Evolutionary conservation across 2,329 filamentous ascomycete genomes (phyloP).

Genomic region (Penicillium brevicompactum): DNA sequence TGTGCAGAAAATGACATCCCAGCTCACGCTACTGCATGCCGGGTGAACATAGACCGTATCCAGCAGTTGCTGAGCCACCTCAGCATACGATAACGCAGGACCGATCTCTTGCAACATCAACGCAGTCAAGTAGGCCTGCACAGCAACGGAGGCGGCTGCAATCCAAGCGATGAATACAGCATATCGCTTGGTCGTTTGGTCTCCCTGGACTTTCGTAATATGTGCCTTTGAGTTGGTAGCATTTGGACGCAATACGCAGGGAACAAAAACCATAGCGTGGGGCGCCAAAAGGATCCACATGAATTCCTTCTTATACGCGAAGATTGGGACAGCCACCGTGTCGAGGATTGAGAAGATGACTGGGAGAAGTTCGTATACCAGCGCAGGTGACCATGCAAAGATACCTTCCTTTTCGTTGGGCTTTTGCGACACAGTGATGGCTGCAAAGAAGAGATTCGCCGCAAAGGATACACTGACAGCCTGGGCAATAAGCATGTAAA

Average conservation of each 20-base stretch:
- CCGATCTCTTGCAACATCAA: conserved; percentile 19
- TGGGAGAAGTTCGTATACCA: conserved; percentile 9
- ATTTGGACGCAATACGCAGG: conserved; percentile 10
- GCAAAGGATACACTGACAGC: conserved; percentile 63
- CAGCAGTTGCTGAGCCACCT: conserved; percentile 44
- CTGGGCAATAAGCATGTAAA: conserved; percentile 62
- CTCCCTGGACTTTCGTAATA: conserved; percentile 3
- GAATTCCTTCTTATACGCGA: conserved; percentile 23
- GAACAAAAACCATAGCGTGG: conserved; percentile 28
- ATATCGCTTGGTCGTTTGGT: conserved; percentile 10
- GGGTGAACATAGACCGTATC: conserved; percentile 60
- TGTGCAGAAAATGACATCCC: conserved; percentile 61
- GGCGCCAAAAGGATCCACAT: conserved; percentile 25
- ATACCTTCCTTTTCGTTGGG: not conserved
- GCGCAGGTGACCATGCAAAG: conserved; percentile 11
- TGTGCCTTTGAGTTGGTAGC: not conserved
- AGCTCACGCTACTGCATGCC: conserved; percentile 57
- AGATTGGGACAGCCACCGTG: conserved; percentile 20
- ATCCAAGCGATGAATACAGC: conserved; percentile 21
- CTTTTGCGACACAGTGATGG: conserved; percentile 19
- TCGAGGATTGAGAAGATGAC: conserved; percentile 20
- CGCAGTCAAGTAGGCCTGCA: conserved; percentile 21
- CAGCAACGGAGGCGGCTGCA: conserved; percentile 36
- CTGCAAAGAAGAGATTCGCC: conserved; percentile 61
- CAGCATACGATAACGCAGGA: not conserved